Evolutionary conservation across 1,284 basidiomycete species (phyloP).

Genomic region (Macrocystidia cucumis): DNA sequence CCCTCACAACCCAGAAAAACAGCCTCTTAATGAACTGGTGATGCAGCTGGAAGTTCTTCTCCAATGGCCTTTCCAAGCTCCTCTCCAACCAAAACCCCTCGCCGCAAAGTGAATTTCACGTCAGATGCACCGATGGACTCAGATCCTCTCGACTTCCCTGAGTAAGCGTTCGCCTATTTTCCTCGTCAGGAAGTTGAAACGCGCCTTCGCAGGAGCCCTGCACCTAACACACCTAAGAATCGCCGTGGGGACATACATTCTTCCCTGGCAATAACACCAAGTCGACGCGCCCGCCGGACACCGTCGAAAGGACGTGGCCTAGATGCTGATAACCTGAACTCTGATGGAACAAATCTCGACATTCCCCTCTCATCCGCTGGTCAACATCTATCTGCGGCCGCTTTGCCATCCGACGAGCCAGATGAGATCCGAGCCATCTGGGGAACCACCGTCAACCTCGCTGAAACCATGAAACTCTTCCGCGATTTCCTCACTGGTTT

Average conservation of each 20-base stretch:
- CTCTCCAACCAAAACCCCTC: conserved; percentile 45
- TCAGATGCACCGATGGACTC: conserved; percentile 36
- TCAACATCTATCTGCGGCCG: conserved; percentile 58
- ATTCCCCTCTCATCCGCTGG: conserved; percentile 58
- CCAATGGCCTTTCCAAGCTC: conserved; percentile 72
- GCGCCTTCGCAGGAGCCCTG: conserved; percentile 24
- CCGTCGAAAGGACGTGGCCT: too few species aligned
- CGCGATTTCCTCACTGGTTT: conserved; percentile 86
- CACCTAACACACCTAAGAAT: conserved; percentile 56
- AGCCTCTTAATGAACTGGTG: conserved; percentile 9
- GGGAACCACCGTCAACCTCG: conserved; percentile 92
- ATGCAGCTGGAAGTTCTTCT: conserved; percentile 50
- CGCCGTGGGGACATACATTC: conserved; percentile 83
- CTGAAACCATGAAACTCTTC: conserved; percentile 89
- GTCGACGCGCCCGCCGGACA: conserved; percentile 29
- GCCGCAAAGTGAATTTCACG: conserved; percentile 20
- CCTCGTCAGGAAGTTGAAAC: too few species aligned
- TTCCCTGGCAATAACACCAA: conserved; percentile 59
- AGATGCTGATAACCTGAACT: conserved; percentile 37
- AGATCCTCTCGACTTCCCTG: conserved; percentile 57
- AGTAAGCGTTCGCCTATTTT: conserved; percentile 26
- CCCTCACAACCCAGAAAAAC: conserved; percentile 3
- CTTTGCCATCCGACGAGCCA: conserved; percentile 56
- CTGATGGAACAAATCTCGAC: conserved; percentile 48
- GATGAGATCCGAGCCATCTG: conserved; percentile 88